phyloP scores from a whole-genome alignment of 805 yeast species.

The Kluyveromyces starmeri region DNA sequence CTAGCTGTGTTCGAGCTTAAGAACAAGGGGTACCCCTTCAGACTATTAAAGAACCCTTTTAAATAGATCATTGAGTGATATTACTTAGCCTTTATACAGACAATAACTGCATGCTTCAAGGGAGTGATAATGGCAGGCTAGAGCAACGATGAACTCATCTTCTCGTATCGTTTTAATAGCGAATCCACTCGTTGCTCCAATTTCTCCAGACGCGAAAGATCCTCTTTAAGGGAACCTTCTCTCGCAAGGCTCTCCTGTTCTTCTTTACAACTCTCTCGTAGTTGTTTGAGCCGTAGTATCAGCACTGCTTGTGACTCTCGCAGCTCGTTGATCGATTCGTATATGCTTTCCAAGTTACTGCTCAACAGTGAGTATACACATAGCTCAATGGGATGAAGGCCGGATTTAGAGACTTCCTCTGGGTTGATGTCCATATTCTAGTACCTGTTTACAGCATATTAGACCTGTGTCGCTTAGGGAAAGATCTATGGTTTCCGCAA shows the following conservation, averaged over 20 bases:
- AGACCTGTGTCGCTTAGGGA: too few relatives aligned
- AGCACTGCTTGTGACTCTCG: conserved; percentile 27
- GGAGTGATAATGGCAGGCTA: too few relatives aligned
- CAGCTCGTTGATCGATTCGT: conserved; percentile 24
- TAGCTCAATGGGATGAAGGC: conserved; percentile 26
- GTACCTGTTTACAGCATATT: too few relatives aligned
- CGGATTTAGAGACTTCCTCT: conserved; percentile 8
- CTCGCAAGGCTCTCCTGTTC: conserved; percentile 18
- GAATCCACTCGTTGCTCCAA: conserved; percentile 11
- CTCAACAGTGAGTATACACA: conserved; percentile 25
- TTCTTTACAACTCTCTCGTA: conserved; percentile 15
- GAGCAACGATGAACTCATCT: conserved; percentile 1
- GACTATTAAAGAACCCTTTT: conserved; percentile 34
- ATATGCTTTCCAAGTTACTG: conserved; percentile 24
- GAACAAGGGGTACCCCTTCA: conserved; percentile 69
- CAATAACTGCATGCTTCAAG: too few relatives aligned
- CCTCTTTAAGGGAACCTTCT: conserved; percentile 6
- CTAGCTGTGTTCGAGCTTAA: conserved; percentile 62
- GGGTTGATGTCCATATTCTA: conserved; percentile 8
- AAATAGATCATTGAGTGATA: too few relatives aligned
- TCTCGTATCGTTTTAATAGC: conserved; percentile 10
- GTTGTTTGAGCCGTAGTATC: conserved; percentile 18
- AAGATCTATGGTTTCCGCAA: too few relatives aligned
- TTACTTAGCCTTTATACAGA: too few relatives aligned
- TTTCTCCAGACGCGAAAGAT: conserved; percentile 8